phyloP scores from a whole-genome alignment of 2,329 filamentous ascomycete species.

The Fusarium sp. region DNA sequence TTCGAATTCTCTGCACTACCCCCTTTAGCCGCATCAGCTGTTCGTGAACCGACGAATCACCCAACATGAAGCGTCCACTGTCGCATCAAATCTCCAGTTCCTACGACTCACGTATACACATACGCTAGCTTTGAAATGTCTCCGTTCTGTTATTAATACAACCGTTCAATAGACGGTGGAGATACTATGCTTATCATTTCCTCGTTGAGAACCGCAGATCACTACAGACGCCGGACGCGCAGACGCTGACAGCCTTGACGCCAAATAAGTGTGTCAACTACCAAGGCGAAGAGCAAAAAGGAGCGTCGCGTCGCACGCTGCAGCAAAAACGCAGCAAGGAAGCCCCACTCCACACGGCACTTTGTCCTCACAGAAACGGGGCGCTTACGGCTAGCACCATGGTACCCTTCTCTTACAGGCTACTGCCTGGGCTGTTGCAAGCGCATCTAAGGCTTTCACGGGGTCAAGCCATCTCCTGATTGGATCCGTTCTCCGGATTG shows the following conservation, averaged over 20 bases:
- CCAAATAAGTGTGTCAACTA: conserved; percentile 9
- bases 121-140: conserved; percentile 16
- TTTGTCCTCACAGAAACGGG: conserved; percentile 28
- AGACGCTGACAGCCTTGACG: conserved; percentile 31
- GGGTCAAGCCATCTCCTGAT: conserved; percentile 7
- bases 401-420: conserved; percentile 17
- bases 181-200: conserved; percentile 20
- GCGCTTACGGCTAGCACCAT: conserved; percentile 22
- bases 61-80: not conserved
- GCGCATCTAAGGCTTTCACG: conserved; percentile 28
- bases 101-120: conserved; percentile 20
- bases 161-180: conserved; percentile 14
- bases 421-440: conserved; percentile 9
- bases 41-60: conserved; percentile 14
- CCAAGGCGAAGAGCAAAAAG: conserved; percentile 20
- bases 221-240: conserved; percentile 33
- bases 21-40: conserved; percentile 24
- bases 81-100: conserved; percentile 8
- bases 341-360: conserved; percentile 24
- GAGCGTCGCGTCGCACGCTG: conserved; percentile 21
- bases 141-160: conserved; percentile 22
- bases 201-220: not conserved
- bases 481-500: conserved; percentile 34
- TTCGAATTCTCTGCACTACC: conserved; percentile 30
- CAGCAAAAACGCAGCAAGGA: conserved; percentile 20